Evolutionary conservation across 805 yeast species (phyloP).

Genomic region (Saccharomyces mikatae): DNA sequence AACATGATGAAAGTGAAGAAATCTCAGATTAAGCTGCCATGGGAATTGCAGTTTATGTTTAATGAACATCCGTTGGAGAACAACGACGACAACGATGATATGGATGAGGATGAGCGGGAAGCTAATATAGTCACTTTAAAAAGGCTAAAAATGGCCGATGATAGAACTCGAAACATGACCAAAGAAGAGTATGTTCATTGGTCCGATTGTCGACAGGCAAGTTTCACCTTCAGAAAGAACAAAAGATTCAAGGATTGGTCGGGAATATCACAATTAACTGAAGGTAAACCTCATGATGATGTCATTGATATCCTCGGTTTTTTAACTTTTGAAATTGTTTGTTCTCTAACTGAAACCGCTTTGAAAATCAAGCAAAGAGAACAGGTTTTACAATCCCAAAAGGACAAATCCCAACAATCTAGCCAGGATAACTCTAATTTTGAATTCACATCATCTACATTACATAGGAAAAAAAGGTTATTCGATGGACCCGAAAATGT

Average conservation of each 20-base stretch:
- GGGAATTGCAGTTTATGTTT: constrained; percentile 95
- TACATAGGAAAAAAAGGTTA: constrained; percentile 46
- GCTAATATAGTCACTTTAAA: constrained; percentile 84
- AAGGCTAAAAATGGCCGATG: constrained; percentile 86
- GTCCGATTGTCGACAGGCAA: constrained; percentile 97
- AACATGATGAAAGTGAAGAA: constrained; percentile 54
- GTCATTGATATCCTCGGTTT: constrained; percentile 93
- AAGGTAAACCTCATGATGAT: constrained; percentile 89
- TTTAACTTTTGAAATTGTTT: constrained; percentile 91
- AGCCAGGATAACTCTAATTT: constrained; percentile 28
- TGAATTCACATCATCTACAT: constrained; percentile 31
- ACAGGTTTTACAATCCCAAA: constrained; percentile 38
- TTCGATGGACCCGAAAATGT: constrained; percentile 87
- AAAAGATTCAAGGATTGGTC: constrained; percentile 96
- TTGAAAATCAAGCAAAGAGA: constrained; percentile 67
- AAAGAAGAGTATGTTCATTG: constrained; percentile 96
- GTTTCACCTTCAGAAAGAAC: constrained; percentile 90
- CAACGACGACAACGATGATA: constrained; percentile 53
- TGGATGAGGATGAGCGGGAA: constrained; percentile 84
- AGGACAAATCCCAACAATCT: constrained; percentile 30
- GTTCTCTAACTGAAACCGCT: constrained; percentile 88
- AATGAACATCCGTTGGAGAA: constrained; percentile 78
- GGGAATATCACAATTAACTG: constrained; percentile 73
- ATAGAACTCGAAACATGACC: constrained; percentile 87
- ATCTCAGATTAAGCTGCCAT: constrained; percentile 76